Evolutionary conservation across 441 rosid genomes (phyloP), one percentile per base, ranked within the genome.

Genomic region (Euphorbia celastroides): DNA sequence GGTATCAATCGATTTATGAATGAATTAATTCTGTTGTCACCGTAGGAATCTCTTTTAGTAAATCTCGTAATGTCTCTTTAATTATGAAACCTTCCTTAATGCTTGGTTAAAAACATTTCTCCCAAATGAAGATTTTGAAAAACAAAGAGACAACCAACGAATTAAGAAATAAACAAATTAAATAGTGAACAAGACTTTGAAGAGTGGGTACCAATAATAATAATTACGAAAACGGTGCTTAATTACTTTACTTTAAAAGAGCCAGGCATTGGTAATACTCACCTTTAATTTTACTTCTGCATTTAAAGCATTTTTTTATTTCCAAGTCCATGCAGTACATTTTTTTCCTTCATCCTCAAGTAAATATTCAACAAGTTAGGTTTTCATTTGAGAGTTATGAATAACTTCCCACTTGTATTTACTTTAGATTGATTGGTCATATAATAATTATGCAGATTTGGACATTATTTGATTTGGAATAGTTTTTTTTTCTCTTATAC

Each of bases 141-240:
- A 34, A 34, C 4, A 3, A 9, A 34, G 9, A 34, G 4, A 34
- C 9, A 34, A 38, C 5, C 12, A 38, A 38, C 7, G 44, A 23
- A 23, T 4, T 56, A 56, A 27, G 13, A 2, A 56, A 27, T 17
- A 1, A 56, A 56, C 28, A 26, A 56, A 13, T 5, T 25, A 28
- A 27, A 5, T 5, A 27, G n/a, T 27, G 19, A 30, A 54, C 12
- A 19, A 27, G 34, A 28, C 4, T 27, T 1, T 25, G 9, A 25
- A 11, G 41, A 41, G 32, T 42, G 11, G 14, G 65, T 12, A 27
- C 25, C 55, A 26, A 14, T 9, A 38, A 6, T 26, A 56, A 26
- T 10, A 62, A 62, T 62, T 31, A 44, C 27, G 38, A 63, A 46
- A 63, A 63, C 41, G 66, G 56, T 28, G 66, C 56, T 27, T 44